phyloP scores from a whole-genome alignment of 345 rosid genomes.

The Gossypium ekmanianum region DNA sequence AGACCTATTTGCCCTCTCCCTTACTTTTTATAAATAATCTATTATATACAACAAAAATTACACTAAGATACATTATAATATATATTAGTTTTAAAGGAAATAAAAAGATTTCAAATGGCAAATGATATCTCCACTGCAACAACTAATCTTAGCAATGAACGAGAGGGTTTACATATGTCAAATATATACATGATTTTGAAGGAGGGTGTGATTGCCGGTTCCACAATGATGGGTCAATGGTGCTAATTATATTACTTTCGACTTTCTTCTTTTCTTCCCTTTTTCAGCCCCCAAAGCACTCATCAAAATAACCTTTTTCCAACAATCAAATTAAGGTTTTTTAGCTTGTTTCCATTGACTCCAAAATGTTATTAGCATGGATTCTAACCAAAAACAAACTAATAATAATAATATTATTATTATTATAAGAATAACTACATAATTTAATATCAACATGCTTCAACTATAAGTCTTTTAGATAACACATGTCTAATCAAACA shows the following conservation, averaged over 20 bases:
- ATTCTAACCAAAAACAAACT: neutral
- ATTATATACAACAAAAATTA: neutral
- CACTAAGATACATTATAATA: no score
- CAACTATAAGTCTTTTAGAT: neutral
- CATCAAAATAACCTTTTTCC: neutral
- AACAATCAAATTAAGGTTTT: neutral
- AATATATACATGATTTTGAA: neutral
- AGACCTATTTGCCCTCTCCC: conserved; percentile 13
- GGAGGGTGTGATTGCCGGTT: neutral
- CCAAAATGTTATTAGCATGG: no score
- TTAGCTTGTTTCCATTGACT: no score
- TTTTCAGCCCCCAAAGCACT: neutral
- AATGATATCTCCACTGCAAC: neutral
- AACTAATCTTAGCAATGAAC: neutral
- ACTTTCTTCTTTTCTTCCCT: neutral
- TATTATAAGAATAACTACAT: no score
- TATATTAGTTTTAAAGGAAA: neutral
- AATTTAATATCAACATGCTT: neutral
- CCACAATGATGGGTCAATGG: neutral
- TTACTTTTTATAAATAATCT: no score
- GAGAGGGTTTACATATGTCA: conserved; percentile 13
- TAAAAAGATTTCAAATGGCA: neutral
- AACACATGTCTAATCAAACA: conserved; percentile 17
- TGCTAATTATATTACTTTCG: neutral
- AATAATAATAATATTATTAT: no score